These are phyloP conservation scores for Russula compacta DNA, from an alignment of 768 basidiomycete genomes.

Conservation along the genomic window DNA sequence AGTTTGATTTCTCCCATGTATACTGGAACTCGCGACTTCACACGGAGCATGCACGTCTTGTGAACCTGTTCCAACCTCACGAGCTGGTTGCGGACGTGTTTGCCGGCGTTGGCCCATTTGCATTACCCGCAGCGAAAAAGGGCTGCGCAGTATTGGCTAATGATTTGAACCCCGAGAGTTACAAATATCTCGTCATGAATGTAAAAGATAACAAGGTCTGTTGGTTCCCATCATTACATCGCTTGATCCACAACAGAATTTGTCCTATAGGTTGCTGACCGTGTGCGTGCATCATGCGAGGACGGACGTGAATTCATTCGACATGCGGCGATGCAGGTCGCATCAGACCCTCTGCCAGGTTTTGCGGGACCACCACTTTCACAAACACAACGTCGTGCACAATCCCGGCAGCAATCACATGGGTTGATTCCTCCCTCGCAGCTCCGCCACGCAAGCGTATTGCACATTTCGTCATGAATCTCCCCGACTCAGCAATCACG, in stretches of 20 bases:
- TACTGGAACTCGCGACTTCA: conserved; percentile 98
- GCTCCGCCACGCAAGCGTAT: conserved; percentile 45
- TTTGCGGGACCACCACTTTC: conserved; percentile 31
- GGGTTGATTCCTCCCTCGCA: not conserved
- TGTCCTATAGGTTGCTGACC: conserved; percentile 49
- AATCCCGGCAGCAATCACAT: conserved; percentile 27
- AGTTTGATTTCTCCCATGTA: conserved; percentile 89
- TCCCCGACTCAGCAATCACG: conserved; percentile 83
- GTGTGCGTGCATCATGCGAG: conserved; percentile 64
- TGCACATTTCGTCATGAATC: conserved; percentile 94
- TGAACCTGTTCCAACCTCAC: conserved; percentile 57
- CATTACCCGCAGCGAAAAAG: conserved; percentile 85
- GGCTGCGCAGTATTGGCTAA: conserved; percentile 87
- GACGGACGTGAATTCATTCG: conserved; percentile 87
- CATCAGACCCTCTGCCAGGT: conserved; percentile 58
- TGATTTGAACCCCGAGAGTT: conserved; percentile 87
- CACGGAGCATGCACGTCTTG: conserved; percentile 83
- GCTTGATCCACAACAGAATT: not conserved
- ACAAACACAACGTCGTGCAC: conserved; percentile 37
- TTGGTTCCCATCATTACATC: conserved; percentile 1
- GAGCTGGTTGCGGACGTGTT: conserved; percentile 90
- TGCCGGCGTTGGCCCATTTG: conserved; percentile 96
- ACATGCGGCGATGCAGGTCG: conserved; percentile 40
- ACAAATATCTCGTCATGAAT: conserved; percentile 68
- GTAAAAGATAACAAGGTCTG: conserved; percentile 67